A percentile compares a stretch with the other conserved stretches of the same genome.
Evolutionary conservation across 2,329 filamentous ascomycete species (phyloP).

Genomic region (Calonectria honghensis): DNA sequence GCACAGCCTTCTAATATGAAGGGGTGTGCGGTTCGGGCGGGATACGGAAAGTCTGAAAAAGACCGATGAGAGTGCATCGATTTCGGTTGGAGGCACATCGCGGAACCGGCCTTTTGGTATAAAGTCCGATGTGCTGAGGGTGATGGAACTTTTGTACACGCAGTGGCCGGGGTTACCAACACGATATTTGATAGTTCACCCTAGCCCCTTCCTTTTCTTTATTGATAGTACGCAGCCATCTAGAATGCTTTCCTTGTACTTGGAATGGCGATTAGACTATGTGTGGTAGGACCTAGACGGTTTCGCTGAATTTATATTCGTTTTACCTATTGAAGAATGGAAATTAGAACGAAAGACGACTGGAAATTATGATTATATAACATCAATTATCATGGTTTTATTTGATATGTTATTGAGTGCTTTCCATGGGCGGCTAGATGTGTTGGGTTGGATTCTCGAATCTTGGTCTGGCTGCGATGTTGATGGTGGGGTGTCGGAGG

Average conservation of each 20-base stretch:
- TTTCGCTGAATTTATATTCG: not conserved
- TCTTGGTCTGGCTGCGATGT: not conserved
- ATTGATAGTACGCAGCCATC: not conserved
- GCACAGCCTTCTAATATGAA: not conserved
- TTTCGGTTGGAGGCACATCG: not conserved
- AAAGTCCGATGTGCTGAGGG: not conserved
- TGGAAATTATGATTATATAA: not conserved
- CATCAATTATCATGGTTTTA: not conserved
- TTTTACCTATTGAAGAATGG: not conserved
- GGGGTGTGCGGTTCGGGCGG: not conserved
- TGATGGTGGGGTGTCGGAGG: slow-evolving; percentile 1
- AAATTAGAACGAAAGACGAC: too few species aligned
- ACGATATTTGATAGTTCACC: too few species aligned
- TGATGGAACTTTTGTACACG: not conserved
- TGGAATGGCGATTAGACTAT: not conserved
- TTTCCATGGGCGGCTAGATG: not conserved
- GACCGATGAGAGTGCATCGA: not conserved
- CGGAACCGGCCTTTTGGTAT: not conserved
- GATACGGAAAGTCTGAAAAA: not conserved
- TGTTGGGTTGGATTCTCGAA: not conserved
- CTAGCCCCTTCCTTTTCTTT: not conserved
- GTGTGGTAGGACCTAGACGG: not conserved
- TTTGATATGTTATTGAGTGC: not conserved
- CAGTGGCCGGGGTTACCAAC: too few species aligned
- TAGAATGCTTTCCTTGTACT: not conserved